Evolutionary conservation across 768 basidiomycete species (phyloP), one percentile per base, ranked within the genome.

Genomic region (Peribolospora kevripleyi): DNA sequence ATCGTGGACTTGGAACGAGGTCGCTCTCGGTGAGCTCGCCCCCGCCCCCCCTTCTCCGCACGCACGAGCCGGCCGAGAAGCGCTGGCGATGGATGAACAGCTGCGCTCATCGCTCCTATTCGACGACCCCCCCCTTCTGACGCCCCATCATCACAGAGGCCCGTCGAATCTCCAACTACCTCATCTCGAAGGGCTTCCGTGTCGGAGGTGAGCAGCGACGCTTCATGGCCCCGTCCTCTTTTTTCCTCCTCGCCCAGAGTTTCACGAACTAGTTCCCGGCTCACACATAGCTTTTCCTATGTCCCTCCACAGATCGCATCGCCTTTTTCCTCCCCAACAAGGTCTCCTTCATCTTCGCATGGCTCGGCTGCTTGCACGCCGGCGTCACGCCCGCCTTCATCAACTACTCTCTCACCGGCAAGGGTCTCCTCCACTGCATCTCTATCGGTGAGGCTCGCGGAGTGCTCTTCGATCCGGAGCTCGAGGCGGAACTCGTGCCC

Each of bases 311-410:
- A 25, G 25, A 59, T 42, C 37, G 48, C 6, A 46, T 61, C 49
- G 56, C 56, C 0, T 39, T 61, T 1, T 59, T 50, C 56, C 46
- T 59, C 51, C 54, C 60, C 36, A 61, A 61, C 60, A 61, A 61
- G 50, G 56, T 55, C 6, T 55, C 55, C 7, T 57, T 6, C 25
- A 7, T 42, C 3, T 55, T 61, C 50, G 14, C 55, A 14, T 61
- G 50, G 48, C 52, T 61, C 47, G 60, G 58, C 6, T 61, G 60
- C 42, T 50, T 59, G 13, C 42, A 56, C 1, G 45, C 59, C 47
- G 48, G 57, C 40, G 50, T 60, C 50, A n/a, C 59, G 38, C 60
- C 60, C 11, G 58, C 60, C 5, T 58, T 59, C 55, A 55, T 61
- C 58, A 61, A 61, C 51, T 55, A 45, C 56, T 59, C 55, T 45